Evolutionary conservation across 768 basidiomycete genomes (phyloP).

Genomic region (Psilocybe cyanescens): DNA sequence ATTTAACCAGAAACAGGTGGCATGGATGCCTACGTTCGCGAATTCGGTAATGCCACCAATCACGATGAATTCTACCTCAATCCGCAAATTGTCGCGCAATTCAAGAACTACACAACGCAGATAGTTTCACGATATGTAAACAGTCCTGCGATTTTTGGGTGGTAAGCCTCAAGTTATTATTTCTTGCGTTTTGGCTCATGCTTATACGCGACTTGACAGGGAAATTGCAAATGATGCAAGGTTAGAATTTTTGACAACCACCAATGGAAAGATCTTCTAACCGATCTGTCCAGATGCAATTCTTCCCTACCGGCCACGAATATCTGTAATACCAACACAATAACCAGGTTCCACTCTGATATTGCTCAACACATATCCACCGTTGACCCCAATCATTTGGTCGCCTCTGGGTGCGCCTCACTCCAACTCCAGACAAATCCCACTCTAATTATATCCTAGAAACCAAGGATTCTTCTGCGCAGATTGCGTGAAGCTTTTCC

Average conservation of each 20-base stretch:
- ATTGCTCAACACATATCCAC: conserved; percentile 47
- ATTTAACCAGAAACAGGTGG: conserved; percentile 45
- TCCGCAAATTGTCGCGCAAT: conserved; percentile 48
- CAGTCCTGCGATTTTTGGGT: conserved; percentile 53
- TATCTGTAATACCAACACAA: conserved; percentile 49
- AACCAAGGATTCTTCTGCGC: conserved; percentile 64
- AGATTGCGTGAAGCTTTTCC: conserved; percentile 60
- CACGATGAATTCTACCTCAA: conserved; percentile 69
- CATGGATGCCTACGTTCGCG: conserved; percentile 68
- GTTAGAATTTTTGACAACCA: conserved; percentile 28
- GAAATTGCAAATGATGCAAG: conserved; percentile 72
- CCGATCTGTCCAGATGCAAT: conserved; percentile 47
- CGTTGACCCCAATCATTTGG: conserved; percentile 66
- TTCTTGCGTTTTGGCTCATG: not conserved
- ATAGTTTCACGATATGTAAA: conserved; percentile 61
- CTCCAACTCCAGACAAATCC: not conserved
- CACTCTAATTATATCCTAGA: conserved; percentile 20
- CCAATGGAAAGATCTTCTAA: conserved; percentile 5
- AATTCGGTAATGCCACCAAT: conserved; percentile 35
- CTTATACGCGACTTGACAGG: conserved; percentile 34
- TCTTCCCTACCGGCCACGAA: conserved; percentile 50
- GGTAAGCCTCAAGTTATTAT: conserved; percentile 33
- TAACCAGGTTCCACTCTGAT: conserved; percentile 60
- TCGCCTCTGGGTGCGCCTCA: conserved; percentile 58
- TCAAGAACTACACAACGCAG: conserved; percentile 59